Base-by-base conservation (phyloP, 176 grass and related monocot genomes). In the Luzula sylvatica region DNA sequence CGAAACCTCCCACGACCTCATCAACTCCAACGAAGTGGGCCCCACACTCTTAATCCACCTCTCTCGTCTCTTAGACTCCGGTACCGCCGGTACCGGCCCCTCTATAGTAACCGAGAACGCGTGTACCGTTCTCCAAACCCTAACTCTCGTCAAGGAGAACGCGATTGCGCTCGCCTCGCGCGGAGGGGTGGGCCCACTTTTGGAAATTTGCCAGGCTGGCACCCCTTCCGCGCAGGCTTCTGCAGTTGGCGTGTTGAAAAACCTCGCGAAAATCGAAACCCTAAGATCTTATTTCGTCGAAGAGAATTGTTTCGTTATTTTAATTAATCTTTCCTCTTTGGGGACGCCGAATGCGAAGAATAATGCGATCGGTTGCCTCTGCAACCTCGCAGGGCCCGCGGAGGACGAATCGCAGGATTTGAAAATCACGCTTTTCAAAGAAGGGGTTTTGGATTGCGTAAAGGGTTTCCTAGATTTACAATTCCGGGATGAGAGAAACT, bases 401-500 rank as follows among this genome's bases (percentile, higher is more conserved):
- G 62, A 65, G 21, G 83, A 84, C 38, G 83, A 84, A 21, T 60
- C 46, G 3, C 76, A 88, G 32, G 57, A 47, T 26, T 49, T 95
- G 2, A 85, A 75, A 52, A 81, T 95, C 0, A 70, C 82, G 2
- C 74, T 79, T 0, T 95, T 88, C 77, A 82, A 95, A 71, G 80
- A 75, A 8, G 89, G 80, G 35, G 76, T 66, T 7, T 73, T 95
- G 20, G 77, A 45, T n/a, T 85, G 61, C 70, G 71, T 88, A 56
- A 81, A 55, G 42, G 79, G 77, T 71, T 88, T 75, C 73, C 43
- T 81, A 18, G 83, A 95, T 42, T 25, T 63, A 2, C 21, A 30
- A 25, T 12, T 26, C 42, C 58, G 13, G 58, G 56, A 26, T 59
- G 44, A 68, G 15, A 57, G 53, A 23, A 66, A 82, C 21, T 66